A percentile compares a stretch with the other conserved stretches of the same genome.
phyloP scores from a whole-genome alignment of 2,329 filamentous ascomycete species.

The Epichloe sp. region DNA sequence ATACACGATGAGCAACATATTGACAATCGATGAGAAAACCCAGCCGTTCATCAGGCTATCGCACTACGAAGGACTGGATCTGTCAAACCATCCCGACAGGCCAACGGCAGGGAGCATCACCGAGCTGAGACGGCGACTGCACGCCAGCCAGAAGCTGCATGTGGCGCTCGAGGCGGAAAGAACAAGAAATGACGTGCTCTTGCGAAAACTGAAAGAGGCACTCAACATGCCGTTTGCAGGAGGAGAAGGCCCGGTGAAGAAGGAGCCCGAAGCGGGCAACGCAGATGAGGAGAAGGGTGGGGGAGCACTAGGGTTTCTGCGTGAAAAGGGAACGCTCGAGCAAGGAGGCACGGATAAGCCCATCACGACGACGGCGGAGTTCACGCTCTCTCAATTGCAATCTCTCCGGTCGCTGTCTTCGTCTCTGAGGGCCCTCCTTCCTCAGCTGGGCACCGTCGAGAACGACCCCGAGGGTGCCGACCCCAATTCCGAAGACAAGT shows the following conservation, averaged over 20 bases:
- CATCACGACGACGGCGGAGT: conserved; percentile 58
- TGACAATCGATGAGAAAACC: conserved; percentile 56
- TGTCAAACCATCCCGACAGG: conserved; percentile 18
- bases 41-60: conserved; percentile 66
- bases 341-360: conserved; percentile 40
- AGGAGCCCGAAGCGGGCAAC: conserved; percentile 1
- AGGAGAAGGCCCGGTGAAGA: conserved; percentile 7
- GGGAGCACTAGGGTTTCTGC: conserved; percentile 41
- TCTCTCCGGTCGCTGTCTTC: conserved; percentile 55
- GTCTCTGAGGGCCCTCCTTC: conserved; percentile 49
- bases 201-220: conserved; percentile 45
- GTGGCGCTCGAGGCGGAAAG: conserved; percentile 56
- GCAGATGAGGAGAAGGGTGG: conserved; percentile 1
- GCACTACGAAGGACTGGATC: conserved; percentile 65
- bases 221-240: conserved; percentile 18
- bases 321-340: conserved; percentile 35
- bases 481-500: conserved; percentile 23
- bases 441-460: conserved; percentile 34
- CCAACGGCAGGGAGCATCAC: conserved; percentile 57
- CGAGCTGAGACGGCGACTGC: conserved; percentile 57
- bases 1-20: conserved; percentile 76
- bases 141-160: conserved; percentile 68
- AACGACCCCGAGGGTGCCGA: conserved; percentile 8
- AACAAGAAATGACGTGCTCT: conserved; percentile 57
- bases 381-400: conserved; percentile 73